Percentiles rank a stretch among this genome's conserved stretches.
These are phyloP conservation scores for Saccharomycopsis capsularis DNA, from an alignment of 805 yeast species.

Conservation along the genomic window DNA sequence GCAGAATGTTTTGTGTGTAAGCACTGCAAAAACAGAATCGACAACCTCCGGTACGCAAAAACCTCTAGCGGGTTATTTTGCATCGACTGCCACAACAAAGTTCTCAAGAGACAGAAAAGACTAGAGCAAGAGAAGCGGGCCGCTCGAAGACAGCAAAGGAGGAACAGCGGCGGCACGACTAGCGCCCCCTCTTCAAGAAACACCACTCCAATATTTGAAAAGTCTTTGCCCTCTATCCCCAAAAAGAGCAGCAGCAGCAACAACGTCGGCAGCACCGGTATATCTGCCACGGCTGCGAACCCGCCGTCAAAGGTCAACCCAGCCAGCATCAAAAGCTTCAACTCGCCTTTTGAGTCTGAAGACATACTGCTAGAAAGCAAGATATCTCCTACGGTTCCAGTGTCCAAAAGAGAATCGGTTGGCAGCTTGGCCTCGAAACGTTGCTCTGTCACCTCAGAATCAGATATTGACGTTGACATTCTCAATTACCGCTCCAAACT, in stretches of 20 bases:
- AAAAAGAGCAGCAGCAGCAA: conserved; percentile 1
- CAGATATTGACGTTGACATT: not conserved
- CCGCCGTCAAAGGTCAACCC: not conserved
- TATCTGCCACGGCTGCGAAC: no score
- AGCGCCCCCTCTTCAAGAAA: conserved; percentile 3
- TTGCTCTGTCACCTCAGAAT: not conserved
- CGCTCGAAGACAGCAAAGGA: conserved; percentile 23
- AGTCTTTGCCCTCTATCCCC: conserved; percentile 19
- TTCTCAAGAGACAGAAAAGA: conserved; percentile 67
- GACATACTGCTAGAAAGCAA: conserved; percentile 11
- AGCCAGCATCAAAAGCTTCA: conserved; percentile 10
- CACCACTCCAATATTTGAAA: conserved; percentile 19
- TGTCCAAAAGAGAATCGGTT: conserved; percentile 1
- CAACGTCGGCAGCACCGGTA: not conserved
- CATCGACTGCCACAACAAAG: conserved; percentile 81
- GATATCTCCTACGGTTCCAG: conserved; percentile 6
- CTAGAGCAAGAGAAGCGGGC: conserved; percentile 36
- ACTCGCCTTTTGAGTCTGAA: conserved; percentile 19
- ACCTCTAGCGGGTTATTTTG: conserved; percentile 91
- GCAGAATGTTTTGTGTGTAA: conserved; percentile 84
- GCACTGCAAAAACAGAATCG: conserved; percentile 78
- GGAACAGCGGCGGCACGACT: conserved; percentile 21
- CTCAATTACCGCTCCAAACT: not conserved
- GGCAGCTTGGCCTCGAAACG: not conserved
- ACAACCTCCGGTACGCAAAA: conserved; percentile 84